Evolutionary conservation across 176 grass and related monocot species (phyloP).

Genomic region (Pharus latifolius): DNA sequence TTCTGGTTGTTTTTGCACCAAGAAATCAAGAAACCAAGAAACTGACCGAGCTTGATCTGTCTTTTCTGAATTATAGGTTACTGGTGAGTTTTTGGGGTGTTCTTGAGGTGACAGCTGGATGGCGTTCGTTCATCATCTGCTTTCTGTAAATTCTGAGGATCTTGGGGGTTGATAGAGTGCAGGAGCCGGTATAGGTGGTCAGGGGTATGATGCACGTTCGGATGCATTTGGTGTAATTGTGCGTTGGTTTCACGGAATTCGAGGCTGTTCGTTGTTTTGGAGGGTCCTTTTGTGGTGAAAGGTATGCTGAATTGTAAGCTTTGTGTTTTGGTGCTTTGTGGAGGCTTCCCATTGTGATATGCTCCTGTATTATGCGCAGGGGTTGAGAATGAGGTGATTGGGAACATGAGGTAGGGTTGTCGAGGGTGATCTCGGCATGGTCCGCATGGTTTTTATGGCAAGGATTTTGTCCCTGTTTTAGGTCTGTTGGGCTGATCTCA

Average conservation of each 20-base stretch:
- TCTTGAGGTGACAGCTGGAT: too few species aligned
- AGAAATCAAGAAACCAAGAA: neutral
- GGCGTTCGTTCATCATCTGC: too few species aligned
- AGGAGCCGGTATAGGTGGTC: too few species aligned
- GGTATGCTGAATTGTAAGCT: neutral
- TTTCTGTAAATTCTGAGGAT: neutral
- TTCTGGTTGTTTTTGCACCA: neutral
- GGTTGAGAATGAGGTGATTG: neutral
- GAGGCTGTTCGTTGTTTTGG: neutral
- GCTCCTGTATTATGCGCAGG: constrained; percentile 8
- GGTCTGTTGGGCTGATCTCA: neutral
- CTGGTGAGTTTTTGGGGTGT: neutral
- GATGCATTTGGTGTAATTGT: neutral
- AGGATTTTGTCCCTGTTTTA: neutral
- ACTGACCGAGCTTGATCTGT: neutral
- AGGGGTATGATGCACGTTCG: too few species aligned
- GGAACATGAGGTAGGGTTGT: constrained; percentile 1
- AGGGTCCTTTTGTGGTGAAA: constrained; percentile 1
- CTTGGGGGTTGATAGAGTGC: too few species aligned
- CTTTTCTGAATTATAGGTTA: neutral
- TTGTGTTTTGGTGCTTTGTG: constrained; percentile 14
- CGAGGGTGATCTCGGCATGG: neutral
- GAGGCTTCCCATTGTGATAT: constrained; percentile 1
- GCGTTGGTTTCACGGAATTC: neutral
- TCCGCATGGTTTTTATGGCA: neutral